These are phyloP conservation scores for Byssochlamys sp. DNA, from an alignment of 2,329 filamentous ascomycete genomes.

Conservation along the genomic window DNA sequence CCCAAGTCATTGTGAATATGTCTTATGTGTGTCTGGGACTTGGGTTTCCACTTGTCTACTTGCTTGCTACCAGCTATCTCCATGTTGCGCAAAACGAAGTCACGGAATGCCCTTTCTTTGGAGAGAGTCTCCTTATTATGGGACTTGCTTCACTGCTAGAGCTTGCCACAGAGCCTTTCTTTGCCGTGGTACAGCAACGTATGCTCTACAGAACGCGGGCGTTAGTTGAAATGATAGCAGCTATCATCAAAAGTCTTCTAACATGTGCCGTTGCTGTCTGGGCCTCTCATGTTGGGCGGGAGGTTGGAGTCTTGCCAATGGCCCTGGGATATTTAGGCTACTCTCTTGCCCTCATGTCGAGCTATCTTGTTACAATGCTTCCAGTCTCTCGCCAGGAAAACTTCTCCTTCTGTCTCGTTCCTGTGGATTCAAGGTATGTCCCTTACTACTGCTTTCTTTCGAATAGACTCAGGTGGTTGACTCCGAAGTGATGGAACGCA, in stretches of 20 bases:
- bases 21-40: slow-evolving; percentile 68
- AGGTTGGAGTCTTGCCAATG: slow-evolving; percentile 74
- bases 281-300: slow-evolving; percentile 43
- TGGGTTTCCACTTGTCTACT: slow-evolving; percentile 54
- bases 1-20: slow-evolving; percentile 76
- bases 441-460: neutral
- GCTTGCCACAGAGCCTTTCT: slow-evolving; percentile 75
- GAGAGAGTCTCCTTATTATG: slow-evolving; percentile 45
- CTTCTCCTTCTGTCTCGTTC: slow-evolving; percentile 58
- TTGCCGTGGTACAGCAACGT: slow-evolving; percentile 74
- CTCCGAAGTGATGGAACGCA: slow-evolving; percentile 17
- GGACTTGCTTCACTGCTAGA: slow-evolving; percentile 58
- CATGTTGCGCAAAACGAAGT: slow-evolving; percentile 43
- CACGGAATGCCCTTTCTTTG: slow-evolving; percentile 54
- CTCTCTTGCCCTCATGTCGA: slow-evolving; percentile 54
- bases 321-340: slow-evolving; percentile 78
- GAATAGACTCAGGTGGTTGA: slow-evolving; percentile 7
- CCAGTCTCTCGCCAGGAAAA: slow-evolving; percentile 46
- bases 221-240: slow-evolving; percentile 71
- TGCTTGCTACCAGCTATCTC: slow-evolving; percentile 61
- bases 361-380: slow-evolving; percentile 59
- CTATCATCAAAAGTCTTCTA: slow-evolving; percentile 62
- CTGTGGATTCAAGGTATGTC: slow-evolving; percentile 36
- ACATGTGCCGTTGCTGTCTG: slow-evolving; percentile 64
- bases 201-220: slow-evolving; percentile 73